phyloP scores from a whole-genome alignment of 768 basidiomycete species.

The Auriculariales sp. region DNA sequence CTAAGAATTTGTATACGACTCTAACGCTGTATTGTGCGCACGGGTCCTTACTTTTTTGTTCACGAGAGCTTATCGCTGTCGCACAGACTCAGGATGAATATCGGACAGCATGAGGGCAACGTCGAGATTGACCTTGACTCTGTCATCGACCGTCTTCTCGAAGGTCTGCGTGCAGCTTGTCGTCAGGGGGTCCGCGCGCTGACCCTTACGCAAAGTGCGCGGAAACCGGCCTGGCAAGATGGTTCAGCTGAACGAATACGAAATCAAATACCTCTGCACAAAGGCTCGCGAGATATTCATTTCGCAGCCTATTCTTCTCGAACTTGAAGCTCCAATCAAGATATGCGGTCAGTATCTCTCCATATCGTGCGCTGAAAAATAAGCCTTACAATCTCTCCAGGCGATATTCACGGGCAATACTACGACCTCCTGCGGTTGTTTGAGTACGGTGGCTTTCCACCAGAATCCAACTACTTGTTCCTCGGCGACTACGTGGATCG shows the following conservation, averaged over 20 bases:
- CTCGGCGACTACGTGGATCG: constrained; percentile 99
- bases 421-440: constrained; percentile 96
- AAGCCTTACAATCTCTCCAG: constrained; percentile 24
- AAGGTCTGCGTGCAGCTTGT: constrained; percentile 49
- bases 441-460: constrained; percentile 98
- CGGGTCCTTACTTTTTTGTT: too few relatives aligned
- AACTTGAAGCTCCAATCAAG: constrained; percentile 98
- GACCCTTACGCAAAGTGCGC: constrained; percentile 46
- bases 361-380: constrained; percentile 11
- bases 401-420: constrained; percentile 99
- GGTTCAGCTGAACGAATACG: constrained; percentile 94
- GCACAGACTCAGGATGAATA: too few relatives aligned
- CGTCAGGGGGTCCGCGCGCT: constrained; percentile 1
- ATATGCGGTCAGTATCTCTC: constrained; percentile 75
- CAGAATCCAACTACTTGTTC: constrained; percentile 99
- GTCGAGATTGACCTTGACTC: constrained; percentile 97
- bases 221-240: constrained; percentile 98
- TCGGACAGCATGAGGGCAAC: constrained; percentile 8
- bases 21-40: too few relatives aligned
- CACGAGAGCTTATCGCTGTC: too few relatives aligned
- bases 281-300: constrained; percentile 99
- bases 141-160: constrained; percentile 94
- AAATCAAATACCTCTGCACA: constrained; percentile 98
- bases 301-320: constrained; percentile 93
- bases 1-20: too few relatives aligned